Evolutionary conservation across 208 protist species (phyloP), one percentile per base, ranked within the genome.

Genomic region (Trichomonas gallinae): DNA sequence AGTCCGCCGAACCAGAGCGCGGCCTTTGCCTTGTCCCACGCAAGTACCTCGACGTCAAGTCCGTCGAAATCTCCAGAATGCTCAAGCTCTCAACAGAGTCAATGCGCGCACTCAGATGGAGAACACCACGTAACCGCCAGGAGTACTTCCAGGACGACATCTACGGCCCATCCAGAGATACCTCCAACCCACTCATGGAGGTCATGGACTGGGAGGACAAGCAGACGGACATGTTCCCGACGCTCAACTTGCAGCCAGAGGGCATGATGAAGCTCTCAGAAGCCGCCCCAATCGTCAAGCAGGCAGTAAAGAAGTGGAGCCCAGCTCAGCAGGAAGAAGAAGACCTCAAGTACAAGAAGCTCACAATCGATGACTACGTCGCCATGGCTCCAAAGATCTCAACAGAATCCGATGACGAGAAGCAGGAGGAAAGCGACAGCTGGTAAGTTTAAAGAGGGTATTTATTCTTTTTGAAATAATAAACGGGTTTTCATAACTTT

Each of bases 101-200:
- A 51, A 48, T 93, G 40, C 87, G 45, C 31, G 13, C n/a, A 13
- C 44, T 93, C 8, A 8, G 46, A 10, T 93, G 87, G 87, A 48
- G 44, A 48, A 38, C 44, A 38, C 87, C 44, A 23, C 42, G 87
- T 34, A 48, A 42, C 8, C 87, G 45, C 44, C 42, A 93, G 13
- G 87, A 93, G n/a, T 93, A 44, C 87, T 93, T 93, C 87, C 87
- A 93, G 36, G 87, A 93, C 51, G 26, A n/a, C 8, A 93, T 93
- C 17, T 93, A 93, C 44, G 40, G 17, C 17, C 87, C 87, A 38
- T 0, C 44, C 4, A 48, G 87, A 51, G 44, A 93, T 44, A 51
- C 44, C 0, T 51, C 44, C 6, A 93, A 48, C 40, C 44, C 87
- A 51, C 26, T 93, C 15, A 51, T 93, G 40, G 87, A 93, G 51